phyloP scores from a whole-genome alignment of 2,329 filamentous ascomycete genomes.

The Trichophyton mentagrophytes region DNA sequence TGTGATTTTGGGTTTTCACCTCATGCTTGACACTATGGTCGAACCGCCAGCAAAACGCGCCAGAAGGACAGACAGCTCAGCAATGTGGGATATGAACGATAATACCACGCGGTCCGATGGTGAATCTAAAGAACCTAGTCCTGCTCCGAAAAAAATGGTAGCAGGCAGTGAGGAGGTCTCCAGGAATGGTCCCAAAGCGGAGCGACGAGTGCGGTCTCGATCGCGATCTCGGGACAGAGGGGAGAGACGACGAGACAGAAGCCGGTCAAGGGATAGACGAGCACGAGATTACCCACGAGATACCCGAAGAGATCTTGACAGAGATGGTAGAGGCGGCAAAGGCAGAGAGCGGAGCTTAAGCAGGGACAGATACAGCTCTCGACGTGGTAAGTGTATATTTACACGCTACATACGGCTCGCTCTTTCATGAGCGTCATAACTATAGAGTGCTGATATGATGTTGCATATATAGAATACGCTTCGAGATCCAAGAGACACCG shows the following conservation, averaged over 20 bases:
- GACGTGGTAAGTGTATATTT: slow-evolving; percentile 25
- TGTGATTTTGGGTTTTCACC: neutral
- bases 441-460: neutral
- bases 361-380: slow-evolving; percentile 21
- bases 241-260: slow-evolving; percentile 31
- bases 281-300: slow-evolving; percentile 20
- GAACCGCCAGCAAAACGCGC: slow-evolving; percentile 40
- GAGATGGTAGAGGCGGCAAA: slow-evolving; percentile 29
- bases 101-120: slow-evolving; percentile 19
- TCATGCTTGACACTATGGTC: slow-evolving; percentile 29
- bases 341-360: slow-evolving; percentile 25
- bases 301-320: slow-evolving; percentile 27
- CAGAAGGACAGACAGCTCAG: slow-evolving; percentile 44
- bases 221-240: slow-evolving; percentile 25
- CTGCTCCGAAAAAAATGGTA: slow-evolving; percentile 26
- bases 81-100: slow-evolving; percentile 46
- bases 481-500: neutral
- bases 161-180: slow-evolving; percentile 25
- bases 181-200: slow-evolving; percentile 26
- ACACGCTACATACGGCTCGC: neutral
- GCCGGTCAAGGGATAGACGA: slow-evolving; percentile 32
- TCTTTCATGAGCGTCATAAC: neutral
- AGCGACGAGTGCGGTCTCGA: slow-evolving; percentile 29
- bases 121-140: slow-evolving; percentile 22
- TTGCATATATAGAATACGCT: neutral